phyloP scores from a whole-genome alignment of 306 rosid species.

The Cucumis melo region DNA sequence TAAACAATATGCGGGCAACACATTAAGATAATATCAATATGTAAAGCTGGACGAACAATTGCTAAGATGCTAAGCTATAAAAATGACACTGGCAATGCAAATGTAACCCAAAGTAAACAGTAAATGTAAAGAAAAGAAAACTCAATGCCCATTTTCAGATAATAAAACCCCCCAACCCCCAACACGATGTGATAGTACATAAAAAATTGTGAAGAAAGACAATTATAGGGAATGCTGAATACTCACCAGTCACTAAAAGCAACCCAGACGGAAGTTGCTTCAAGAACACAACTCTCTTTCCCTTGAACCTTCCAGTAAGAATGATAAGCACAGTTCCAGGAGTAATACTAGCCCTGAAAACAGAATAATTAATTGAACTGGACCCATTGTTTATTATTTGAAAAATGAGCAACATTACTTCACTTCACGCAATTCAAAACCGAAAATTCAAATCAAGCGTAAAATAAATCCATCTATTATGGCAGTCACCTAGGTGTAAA shows the following conservation, averaged over 20 bases:
- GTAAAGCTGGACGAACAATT: neutral
- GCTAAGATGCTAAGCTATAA: neutral
- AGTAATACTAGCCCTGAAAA: constrained; percentile 44
- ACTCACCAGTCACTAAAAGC: constrained; percentile 56
- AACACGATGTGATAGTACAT: neutral
- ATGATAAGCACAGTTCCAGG: constrained; percentile 54
- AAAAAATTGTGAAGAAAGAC: neutral
- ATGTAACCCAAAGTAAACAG: neutral
- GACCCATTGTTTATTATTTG: neutral
- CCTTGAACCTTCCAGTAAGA: constrained; percentile 67
- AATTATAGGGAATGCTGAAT: neutral
- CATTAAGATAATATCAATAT: neutral
- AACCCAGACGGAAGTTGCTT: constrained; percentile 71
- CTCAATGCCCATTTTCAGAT: neutral
- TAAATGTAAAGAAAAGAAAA: neutral
- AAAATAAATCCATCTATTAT: neutral
- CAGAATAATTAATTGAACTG: neutral
- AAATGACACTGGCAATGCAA: neutral
- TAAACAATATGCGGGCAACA: neutral
- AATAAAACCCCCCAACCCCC: neutral
- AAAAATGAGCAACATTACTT: neutral
- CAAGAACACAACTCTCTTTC: constrained; percentile 59
- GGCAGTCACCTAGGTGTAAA: neutral
- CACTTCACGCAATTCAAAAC: neutral
- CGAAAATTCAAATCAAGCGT: neutral